Percentiles rank a stretch among this genome's conserved stretches.
These are phyloP conservation scores for Vicia sativa DNA, from an alignment of 306 rosid genomes.

Conservation along the genomic window DNA sequence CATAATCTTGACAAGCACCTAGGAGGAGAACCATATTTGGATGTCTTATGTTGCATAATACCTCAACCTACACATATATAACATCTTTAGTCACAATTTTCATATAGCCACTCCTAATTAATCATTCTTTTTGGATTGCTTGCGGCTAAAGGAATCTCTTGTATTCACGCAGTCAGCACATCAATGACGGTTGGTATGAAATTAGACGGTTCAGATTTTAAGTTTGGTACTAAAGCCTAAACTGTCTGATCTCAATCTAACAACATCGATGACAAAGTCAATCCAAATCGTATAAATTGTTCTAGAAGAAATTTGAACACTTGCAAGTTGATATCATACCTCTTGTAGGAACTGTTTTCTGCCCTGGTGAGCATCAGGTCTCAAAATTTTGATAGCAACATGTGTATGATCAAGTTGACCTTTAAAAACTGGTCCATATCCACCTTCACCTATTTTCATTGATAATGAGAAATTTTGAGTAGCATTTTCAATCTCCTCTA, in stretches of 20 bases:
- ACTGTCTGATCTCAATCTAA: neutral
- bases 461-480: conserved; percentile 61
- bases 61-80: conserved; percentile 45
- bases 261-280: neutral
- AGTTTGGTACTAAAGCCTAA: neutral
- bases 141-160: neutral
- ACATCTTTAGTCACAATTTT: conserved; percentile 4
- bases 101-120: neutral
- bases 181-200: neutral
- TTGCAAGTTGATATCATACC: conserved; percentile 36
- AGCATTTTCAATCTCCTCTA: conserved; percentile 74
- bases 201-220: neutral
- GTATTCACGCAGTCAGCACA: neutral
- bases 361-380: conserved; percentile 86
- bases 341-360: conserved; percentile 52
- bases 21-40: conserved; percentile 65
- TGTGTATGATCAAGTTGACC: conserved; percentile 84
- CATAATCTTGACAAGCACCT: conserved; percentile 63
- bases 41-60: conserved; percentile 58
- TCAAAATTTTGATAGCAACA: conserved; percentile 86
- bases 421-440: conserved; percentile 93
- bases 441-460: conserved; percentile 89
- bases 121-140: neutral
- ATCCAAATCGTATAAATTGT: neutral
- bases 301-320: neutral